phyloP scores from a whole-genome alignment of 257 asterid genomes.

The Galeopsis tetrahit region DNA sequence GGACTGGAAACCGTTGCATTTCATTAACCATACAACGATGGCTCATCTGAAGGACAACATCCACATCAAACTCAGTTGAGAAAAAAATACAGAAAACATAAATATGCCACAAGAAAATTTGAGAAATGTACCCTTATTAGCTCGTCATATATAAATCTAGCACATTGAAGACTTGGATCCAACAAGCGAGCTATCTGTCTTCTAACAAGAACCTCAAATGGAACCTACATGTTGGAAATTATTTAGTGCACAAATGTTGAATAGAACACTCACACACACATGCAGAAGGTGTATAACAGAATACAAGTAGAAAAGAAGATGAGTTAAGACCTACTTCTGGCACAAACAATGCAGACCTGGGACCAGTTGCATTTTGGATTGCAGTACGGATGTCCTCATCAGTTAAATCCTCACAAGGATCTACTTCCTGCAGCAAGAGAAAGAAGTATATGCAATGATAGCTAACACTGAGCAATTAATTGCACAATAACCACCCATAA shows the following conservation, averaged over 20 bases:
- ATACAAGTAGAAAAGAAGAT: conserved; percentile 14
- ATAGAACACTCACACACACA: conserved; percentile 5
- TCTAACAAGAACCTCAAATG: conserved; percentile 95
- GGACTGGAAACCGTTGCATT: conserved; percentile 88
- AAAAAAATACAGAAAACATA: conserved; percentile 10
- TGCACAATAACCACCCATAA: conserved; percentile 15
- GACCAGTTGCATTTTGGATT: conserved; percentile 93
- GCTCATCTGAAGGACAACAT: conserved; percentile 69
- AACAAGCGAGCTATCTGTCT: conserved; percentile 89
- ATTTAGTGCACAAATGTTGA: conserved; percentile 17
- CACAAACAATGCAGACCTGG: conserved; percentile 85
- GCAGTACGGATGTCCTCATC: conserved; percentile 98
- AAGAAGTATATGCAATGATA: conserved; percentile 11
- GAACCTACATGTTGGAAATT: conserved; percentile 62
- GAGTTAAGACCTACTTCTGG: conserved; percentile 72
- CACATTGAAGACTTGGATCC: conserved; percentile 99
- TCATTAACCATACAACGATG: conserved; percentile 91
- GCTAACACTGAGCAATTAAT: conserved; percentile 4
- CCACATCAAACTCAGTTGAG: conserved; percentile 17
- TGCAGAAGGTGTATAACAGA: background rate
- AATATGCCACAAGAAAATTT: conserved; percentile 14
- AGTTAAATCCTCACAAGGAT: conserved; percentile 94
- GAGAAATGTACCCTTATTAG: conserved; percentile 67
- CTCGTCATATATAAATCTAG: conserved; percentile 93
- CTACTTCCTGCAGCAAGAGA: conserved; percentile 74